Conservation (phyloP, 129 eudicot genomes). For the Oenanthe sinensis region DNA sequence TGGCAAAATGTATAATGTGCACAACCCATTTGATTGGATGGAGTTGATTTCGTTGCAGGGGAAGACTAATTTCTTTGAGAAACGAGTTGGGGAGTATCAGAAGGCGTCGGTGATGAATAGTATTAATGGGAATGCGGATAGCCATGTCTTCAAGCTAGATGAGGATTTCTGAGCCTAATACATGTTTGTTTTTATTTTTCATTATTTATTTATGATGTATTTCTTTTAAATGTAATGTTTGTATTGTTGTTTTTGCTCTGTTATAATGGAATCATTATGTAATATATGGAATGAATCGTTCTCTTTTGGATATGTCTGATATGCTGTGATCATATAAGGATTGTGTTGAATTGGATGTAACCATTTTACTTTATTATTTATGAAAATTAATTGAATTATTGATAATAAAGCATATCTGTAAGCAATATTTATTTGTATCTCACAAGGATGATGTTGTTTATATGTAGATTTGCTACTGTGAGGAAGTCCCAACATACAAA, state of each 20-base stretch:
- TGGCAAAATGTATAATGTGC: conserved; percentile 44
- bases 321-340: neutral
- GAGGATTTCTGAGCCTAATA: conserved; percentile 46
- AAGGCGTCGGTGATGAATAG: conserved; percentile 84
- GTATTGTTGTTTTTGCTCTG: neutral
- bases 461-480: too few relatives aligned
- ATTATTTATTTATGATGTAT: neutral
- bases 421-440: neutral
- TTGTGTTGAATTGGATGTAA: neutral
- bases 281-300: neutral
- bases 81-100: conserved; percentile 93
- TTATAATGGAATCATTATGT: neutral
- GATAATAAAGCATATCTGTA: neutral
- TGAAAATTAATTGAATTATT: neutral
- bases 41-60: conserved; percentile 83
- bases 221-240: neutral
- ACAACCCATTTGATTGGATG: conserved; percentile 99
- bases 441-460: neutral
- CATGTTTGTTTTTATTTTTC: neutral
- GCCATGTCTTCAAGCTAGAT: conserved; percentile 65
- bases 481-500: too few relatives aligned
- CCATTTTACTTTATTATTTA: neutral
- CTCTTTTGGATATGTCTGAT: neutral
- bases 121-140: conserved; percentile 53
- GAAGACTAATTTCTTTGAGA: conserved; percentile 94